These are phyloP conservation scores for Trichodelitschia bisporula DNA, from an alignment of 495 filamentous ascomycete species.

Conservation along the genomic window DNA sequence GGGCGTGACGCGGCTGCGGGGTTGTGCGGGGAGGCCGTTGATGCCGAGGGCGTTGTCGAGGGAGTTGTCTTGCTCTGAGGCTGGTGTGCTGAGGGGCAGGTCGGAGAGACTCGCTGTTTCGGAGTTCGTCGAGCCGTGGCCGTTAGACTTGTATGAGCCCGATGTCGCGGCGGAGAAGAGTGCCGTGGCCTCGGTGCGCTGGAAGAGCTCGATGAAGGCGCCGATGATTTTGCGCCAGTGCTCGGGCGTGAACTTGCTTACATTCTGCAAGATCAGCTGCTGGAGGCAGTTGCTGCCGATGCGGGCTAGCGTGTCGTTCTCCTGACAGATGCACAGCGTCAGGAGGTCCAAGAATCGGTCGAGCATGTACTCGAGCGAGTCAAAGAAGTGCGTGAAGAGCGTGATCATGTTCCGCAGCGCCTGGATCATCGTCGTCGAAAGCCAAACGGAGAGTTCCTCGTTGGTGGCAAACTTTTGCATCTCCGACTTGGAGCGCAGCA, in stretches of 20 bases:
- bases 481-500: slow-evolving; percentile 82
- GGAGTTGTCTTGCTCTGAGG: slow-evolving; percentile 4
- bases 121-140: not conserved
- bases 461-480: slow-evolving; percentile 84
- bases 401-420: slow-evolving; percentile 94
- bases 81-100: slow-evolving; percentile 7
- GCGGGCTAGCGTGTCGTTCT: slow-evolving; percentile 93
- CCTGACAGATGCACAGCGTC: slow-evolving; percentile 90
- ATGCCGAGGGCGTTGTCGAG: slow-evolving; percentile 13
- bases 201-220: slow-evolving; percentile 86
- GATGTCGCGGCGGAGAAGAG: slow-evolving; percentile 70
- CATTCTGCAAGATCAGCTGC: slow-evolving; percentile 86
- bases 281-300: slow-evolving; percentile 97
- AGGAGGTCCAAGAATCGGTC: slow-evolving; percentile 83
- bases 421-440: slow-evolving; percentile 98
- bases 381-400: slow-evolving; percentile 95
- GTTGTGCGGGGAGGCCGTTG: slow-evolving; percentile 13
- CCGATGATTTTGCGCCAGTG: slow-evolving; percentile 91
- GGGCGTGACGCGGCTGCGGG: slow-evolving; percentile 7
- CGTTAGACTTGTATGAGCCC: slow-evolving; percentile 8
- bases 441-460: slow-evolving; percentile 94
- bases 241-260: slow-evolving; percentile 59
- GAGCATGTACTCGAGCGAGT: slow-evolving; percentile 86
- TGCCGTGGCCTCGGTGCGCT: slow-evolving; percentile 78
- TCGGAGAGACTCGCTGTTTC: slow-evolving; percentile 5